Percentiles rank a stretch among this genome's conserved stretches.
phyloP scores from a whole-genome alignment of 805 yeast species.

The Yarrowia bubula region DNA sequence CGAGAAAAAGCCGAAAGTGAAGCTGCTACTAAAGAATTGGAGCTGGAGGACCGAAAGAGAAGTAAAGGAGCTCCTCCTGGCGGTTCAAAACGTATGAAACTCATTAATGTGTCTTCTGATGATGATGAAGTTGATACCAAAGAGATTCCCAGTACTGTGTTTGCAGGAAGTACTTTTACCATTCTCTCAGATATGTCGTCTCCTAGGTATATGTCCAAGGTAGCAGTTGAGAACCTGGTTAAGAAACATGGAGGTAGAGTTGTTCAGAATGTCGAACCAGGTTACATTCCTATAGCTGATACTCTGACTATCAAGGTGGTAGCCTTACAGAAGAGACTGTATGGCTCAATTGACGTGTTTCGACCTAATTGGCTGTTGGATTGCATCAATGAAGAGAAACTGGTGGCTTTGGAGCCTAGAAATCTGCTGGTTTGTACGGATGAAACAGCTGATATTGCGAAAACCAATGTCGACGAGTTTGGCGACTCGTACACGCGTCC shows the following conservation, averaged over 20 bases:
- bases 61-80: slow-evolving; percentile 31
- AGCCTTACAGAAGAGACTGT: slow-evolving; percentile 45
- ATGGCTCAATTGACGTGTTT: slow-evolving; percentile 50
- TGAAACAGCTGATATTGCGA: slow-evolving; percentile 35
- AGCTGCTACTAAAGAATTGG: slow-evolving; percentile 31
- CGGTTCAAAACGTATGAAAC: slow-evolving; percentile 13
- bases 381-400: slow-evolving; percentile 46
- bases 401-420: slow-evolving; percentile 58
- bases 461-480: slow-evolving; percentile 49
- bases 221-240: slow-evolving; percentile 33
- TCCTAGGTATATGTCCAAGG: slow-evolving; percentile 32
- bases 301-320: slow-evolving; percentile 39
- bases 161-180: slow-evolving; percentile 32
- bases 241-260: slow-evolving; percentile 37
- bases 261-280: slow-evolving; percentile 28
- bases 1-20: slow-evolving; percentile 34
- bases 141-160: slow-evolving; percentile 29
- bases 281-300: slow-evolving; percentile 33
- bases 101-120: slow-evolving; percentile 7
- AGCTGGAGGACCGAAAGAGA: slow-evolving; percentile 39
- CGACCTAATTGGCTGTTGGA: slow-evolving; percentile 72
- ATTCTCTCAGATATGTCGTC: slow-evolving; percentile 35
- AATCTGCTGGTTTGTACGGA: slow-evolving; percentile 30
- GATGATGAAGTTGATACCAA: not conserved
- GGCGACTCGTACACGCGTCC: slow-evolving; percentile 57